A percentile compares a stretch with the other conserved stretches of the same genome.
Conservation (phyloP, 805 yeast genomes). For the Maudiozyma saulgeensis region DNA sequence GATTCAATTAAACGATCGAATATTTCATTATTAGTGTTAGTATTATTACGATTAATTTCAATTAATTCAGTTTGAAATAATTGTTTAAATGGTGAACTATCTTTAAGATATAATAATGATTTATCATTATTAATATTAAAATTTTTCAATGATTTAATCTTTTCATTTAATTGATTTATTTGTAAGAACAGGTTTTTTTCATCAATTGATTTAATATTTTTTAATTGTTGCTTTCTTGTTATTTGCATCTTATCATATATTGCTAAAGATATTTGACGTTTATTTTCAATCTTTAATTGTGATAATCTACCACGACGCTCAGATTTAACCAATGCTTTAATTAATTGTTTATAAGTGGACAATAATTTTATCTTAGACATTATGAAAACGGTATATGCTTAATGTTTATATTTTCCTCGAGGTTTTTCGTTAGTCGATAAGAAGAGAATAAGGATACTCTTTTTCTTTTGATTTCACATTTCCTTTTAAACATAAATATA, state of each 20-base stretch:
- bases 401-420: background rate
- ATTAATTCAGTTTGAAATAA: background rate
- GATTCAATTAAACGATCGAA: conserved; percentile 22
- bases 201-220: background rate
- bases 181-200: conserved; percentile 2
- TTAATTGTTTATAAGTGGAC: conserved; percentile 12
- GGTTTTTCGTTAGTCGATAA: background rate
- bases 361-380: conserved; percentile 2
- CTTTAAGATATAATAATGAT: conserved; percentile 11
- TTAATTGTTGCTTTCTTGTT: conserved; percentile 8
- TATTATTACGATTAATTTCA: background rate
- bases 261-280: conserved; percentile 16
- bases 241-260: conserved; percentile 18
- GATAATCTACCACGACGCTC: conserved; percentile 14
- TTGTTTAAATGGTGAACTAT: conserved; percentile 9
- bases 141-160: conserved; percentile 10
- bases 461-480: too few relatives aligned
- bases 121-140: conserved; percentile 9
- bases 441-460: too few relatives aligned
- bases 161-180: conserved; percentile 9
- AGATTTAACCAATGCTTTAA: conserved; percentile 17
- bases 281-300: conserved; percentile 14
- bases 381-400: too few relatives aligned
- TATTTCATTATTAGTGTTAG: background rate
- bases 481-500: too few relatives aligned